These are phyloP conservation scores for Rhizoctonia solani DNA, from an alignment of 1,284 basidiomycete genomes.

Conservation along the genomic window DNA sequence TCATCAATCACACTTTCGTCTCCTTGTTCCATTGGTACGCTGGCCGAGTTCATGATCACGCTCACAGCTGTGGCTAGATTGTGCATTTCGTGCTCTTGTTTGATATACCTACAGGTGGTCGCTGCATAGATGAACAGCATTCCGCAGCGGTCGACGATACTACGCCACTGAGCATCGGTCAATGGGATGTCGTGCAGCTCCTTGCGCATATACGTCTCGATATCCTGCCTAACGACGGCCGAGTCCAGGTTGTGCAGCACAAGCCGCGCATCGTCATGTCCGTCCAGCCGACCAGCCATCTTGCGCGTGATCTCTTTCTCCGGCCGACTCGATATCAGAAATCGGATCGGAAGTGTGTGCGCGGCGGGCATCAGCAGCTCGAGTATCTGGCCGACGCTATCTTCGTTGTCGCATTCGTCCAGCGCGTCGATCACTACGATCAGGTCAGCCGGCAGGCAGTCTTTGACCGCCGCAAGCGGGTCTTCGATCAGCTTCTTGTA, in stretches of 20 bases:
- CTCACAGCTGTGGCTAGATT: not conserved
- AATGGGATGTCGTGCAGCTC: not conserved
- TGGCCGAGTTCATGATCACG: not conserved
- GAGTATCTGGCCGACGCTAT: not conserved
- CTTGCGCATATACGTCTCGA: not conserved
- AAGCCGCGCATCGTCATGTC: not conserved
- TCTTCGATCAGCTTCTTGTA: not conserved
- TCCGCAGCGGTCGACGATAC: not conserved
- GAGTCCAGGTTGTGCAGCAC: not conserved
- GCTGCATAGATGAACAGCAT: constrained; percentile 7
- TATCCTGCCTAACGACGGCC: not conserved
- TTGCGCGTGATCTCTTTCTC: not conserved
- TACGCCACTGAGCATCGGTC: too few species aligned
- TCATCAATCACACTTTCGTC: not conserved
- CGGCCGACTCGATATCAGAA: not conserved
- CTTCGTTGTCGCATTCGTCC: not conserved
- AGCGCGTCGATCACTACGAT: not conserved
- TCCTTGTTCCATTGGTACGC: too few species aligned
- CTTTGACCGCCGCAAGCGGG: not conserved
- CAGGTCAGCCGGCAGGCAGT: not conserved
- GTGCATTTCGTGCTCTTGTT: not conserved
- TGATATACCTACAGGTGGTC: not conserved
- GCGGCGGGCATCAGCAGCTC: not conserved
- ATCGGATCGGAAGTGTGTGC: not conserved
- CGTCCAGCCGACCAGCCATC: not conserved